A percentile compares a stretch with the other conserved stretches of the same genome.
These are phyloP conservation scores for Blastomyces emzantsi DNA, from an alignment of 2,329 filamentous ascomycete species.

Conservation along the genomic window DNA sequence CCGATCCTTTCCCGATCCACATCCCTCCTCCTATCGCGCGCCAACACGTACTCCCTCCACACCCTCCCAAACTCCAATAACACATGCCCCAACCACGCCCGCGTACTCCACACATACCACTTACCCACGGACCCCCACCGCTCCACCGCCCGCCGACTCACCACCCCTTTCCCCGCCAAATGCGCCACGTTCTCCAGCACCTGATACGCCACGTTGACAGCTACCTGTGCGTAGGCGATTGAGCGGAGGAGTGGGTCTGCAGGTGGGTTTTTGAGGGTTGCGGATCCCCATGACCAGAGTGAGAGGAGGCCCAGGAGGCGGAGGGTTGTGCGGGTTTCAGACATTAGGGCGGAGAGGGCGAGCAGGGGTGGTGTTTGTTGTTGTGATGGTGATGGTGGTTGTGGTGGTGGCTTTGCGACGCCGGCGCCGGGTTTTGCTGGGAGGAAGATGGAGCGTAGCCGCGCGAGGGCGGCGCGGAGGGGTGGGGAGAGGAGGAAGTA, in stretches of 20 bases:
- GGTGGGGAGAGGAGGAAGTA: conserved; percentile 49
- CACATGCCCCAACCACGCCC: conserved; percentile 74
- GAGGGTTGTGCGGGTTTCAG: conserved; percentile 42
- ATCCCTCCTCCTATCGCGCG: conserved; percentile 18
- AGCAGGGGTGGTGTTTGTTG: conserved; percentile 34
- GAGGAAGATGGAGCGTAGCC: conserved; percentile 34
- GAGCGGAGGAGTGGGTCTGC: conserved; percentile 39
- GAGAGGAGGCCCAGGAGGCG: conserved; percentile 58
- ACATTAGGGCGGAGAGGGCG: conserved; percentile 42
- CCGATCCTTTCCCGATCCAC: conserved; percentile 22
- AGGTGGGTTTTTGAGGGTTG: conserved; percentile 40
- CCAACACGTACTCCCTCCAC: conserved; percentile 30
- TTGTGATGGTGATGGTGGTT: conserved; percentile 23
- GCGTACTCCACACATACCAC: conserved; percentile 62
- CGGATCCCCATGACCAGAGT: conserved; percentile 70
- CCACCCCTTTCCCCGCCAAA: conserved; percentile 62
- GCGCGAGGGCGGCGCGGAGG: conserved; percentile 41
- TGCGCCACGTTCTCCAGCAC: conserved; percentile 75
- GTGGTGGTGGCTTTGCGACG: conserved; percentile 24
- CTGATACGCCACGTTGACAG: conserved; percentile 62
- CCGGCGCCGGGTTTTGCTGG: not conserved
- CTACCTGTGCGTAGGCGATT: conserved; percentile 60
- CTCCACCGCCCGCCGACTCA: conserved; percentile 40
- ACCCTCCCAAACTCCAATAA: conserved; percentile 61
- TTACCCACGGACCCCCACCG: conserved; percentile 46